Conservation (phyloP, 768 basidiomycete genomes). For the Boletellus emodensis region DNA sequence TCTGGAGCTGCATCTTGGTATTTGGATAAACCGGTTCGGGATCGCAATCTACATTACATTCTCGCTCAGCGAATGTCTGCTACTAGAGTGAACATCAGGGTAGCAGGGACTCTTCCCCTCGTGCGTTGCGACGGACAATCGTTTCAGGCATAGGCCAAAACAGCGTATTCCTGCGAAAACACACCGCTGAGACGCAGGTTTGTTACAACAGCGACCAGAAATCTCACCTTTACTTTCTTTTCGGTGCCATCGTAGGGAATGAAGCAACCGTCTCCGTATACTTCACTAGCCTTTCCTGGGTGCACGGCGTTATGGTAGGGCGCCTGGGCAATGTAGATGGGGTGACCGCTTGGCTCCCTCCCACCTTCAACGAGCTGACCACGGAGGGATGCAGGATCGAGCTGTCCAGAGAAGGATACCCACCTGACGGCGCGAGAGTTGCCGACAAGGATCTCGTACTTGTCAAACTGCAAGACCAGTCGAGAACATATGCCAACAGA, state of each 20-base stretch:
- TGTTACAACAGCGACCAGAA: background rate
- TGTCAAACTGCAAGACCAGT: slow-evolving; percentile 42
- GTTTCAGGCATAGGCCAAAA: slow-evolving; percentile 4
- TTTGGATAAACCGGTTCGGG: background rate
- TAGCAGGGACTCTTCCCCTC: background rate
- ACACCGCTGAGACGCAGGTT: background rate
- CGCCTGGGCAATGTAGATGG: slow-evolving; percentile 59
- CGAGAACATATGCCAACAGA: background rate
- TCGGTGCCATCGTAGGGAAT: slow-evolving; percentile 53
- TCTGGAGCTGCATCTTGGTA: background rate
- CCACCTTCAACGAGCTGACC: slow-evolving; percentile 64
- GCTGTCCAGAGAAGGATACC: slow-evolving; percentile 45
- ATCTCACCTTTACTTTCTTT: slow-evolving; percentile 45
- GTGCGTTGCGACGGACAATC: background rate
- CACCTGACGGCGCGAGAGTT: slow-evolving; percentile 54
- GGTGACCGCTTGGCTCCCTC: slow-evolving; percentile 55
- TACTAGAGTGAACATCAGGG: background rate
- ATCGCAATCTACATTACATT: background rate
- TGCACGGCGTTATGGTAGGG: slow-evolving; percentile 46
- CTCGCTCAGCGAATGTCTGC: background rate
- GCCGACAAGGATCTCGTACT: slow-evolving; percentile 70
- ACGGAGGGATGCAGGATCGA: slow-evolving; percentile 44
- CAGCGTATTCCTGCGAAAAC: slow-evolving; percentile 3
- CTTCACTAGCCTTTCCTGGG: slow-evolving; percentile 61
- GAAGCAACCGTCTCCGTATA: slow-evolving; percentile 51